phyloP scores from a whole-genome alignment of 441 rosid genomes.

The Populus hybrid region DNA sequence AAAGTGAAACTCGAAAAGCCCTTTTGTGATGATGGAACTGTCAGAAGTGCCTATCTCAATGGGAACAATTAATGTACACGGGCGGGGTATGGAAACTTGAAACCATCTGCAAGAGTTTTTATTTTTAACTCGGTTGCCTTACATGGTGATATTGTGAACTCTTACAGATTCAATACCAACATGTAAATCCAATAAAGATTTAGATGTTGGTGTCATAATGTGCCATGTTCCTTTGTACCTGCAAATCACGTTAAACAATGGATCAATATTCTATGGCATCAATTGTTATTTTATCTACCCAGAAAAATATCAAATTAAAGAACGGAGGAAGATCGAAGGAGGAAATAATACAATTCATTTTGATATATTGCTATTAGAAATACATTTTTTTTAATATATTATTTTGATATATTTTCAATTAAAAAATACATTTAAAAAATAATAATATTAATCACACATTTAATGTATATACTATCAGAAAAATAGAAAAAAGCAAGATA shows the following conservation, averaged over 20 bases:
- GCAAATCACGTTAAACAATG: too few relatives aligned
- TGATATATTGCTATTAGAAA: too few relatives aligned
- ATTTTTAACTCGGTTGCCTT: not conserved
- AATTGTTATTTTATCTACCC: too few relatives aligned
- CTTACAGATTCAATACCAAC: slow-evolving; percentile 8
- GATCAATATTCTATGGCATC: not conserved
- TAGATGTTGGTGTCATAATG: slow-evolving; percentile 3
- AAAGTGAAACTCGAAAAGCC: not conserved
- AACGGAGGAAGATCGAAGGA: not conserved
- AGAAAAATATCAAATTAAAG: too few relatives aligned
- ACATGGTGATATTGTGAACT: too few relatives aligned
- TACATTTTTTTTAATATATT: too few relatives aligned
- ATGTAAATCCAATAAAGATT: slow-evolving; percentile 31
- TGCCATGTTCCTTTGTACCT: not conserved
- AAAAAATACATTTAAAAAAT: too few relatives aligned
- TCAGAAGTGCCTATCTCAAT: slow-evolving; percentile 12
- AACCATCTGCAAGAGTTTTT: slow-evolving; percentile 13
- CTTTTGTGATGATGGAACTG: not conserved
- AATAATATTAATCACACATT: too few relatives aligned
- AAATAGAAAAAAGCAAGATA: too few relatives aligned
- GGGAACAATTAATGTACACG: not conserved
- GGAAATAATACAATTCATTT: too few relatives aligned
- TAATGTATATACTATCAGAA: too few relatives aligned
- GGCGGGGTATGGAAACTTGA: slow-evolving; percentile 29
- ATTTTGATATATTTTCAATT: too few relatives aligned